These are phyloP conservation scores for Globisporangium parvum DNA, from an alignment of 352 stramenopile species.

Conservation along the genomic window DNA sequence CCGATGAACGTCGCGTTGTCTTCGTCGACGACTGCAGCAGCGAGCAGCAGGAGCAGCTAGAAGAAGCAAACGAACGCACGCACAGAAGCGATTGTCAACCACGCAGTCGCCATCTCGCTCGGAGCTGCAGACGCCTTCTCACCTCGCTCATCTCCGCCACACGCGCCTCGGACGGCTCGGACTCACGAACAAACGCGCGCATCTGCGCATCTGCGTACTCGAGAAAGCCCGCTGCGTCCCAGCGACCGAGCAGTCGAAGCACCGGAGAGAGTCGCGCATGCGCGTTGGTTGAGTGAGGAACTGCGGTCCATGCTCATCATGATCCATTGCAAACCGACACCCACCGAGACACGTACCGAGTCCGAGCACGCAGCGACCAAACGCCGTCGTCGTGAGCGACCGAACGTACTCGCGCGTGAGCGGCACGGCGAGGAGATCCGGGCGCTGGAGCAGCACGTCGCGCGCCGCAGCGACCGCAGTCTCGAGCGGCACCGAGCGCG, in stretches of 20 bases:
- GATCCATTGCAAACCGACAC: background rate
- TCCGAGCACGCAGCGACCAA: slow-evolving; percentile 71
- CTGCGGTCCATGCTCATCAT: background rate
- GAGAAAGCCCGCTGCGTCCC: slow-evolving; percentile 53
- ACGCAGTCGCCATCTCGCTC: background rate
- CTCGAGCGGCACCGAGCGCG: slow-evolving; percentile 7
- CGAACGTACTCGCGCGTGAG: slow-evolving; percentile 13
- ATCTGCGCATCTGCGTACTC: slow-evolving; percentile 42
- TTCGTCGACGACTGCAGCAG: slow-evolving; percentile 59
- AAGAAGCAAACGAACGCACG: background rate
- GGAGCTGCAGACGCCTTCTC: background rate
- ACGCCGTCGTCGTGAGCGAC: slow-evolving; percentile 26
- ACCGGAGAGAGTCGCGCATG: background rate
- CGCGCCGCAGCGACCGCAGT: slow-evolving; percentile 15
- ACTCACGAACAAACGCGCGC: slow-evolving; percentile 32
- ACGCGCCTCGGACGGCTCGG: slow-evolving; percentile 21
- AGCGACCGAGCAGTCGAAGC: background rate
- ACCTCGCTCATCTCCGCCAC: slow-evolving; percentile 38
- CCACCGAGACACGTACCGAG: slow-evolving; percentile 28
- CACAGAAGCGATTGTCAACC: background rate
- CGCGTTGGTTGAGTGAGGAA: background rate
- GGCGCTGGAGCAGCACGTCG: slow-evolving; percentile 1
- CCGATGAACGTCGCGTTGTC: slow-evolving; percentile 77
- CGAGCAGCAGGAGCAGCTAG: slow-evolving; percentile 41
- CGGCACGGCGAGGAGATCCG: background rate